Conservation (phyloP, 2,329 filamentous ascomycete genomes). For the Helicocarpus griseus region DNA sequence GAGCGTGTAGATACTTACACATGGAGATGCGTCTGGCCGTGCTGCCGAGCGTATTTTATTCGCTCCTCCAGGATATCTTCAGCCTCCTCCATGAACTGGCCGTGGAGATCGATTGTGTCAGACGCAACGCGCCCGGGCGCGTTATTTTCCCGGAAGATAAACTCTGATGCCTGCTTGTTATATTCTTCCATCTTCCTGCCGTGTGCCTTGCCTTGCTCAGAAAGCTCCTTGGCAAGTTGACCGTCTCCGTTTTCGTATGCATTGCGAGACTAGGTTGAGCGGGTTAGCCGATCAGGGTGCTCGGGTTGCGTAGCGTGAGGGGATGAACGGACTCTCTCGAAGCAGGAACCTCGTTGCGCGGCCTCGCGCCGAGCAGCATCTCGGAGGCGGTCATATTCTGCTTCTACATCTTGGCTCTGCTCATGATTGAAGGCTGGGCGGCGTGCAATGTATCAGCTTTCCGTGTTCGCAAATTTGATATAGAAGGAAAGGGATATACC, state of each 20-base stretch:
- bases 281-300: not conserved
- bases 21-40: slow-evolving; percentile 74
- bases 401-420: slow-evolving; percentile 58
- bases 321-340: slow-evolving; percentile 50
- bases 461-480: not conserved
- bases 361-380: slow-evolving; percentile 74
- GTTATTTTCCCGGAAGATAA: slow-evolving; percentile 94
- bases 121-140: slow-evolving; percentile 59
- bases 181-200: slow-evolving; percentile 76
- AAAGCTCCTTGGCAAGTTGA: slow-evolving; percentile 70
- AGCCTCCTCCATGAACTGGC: slow-evolving; percentile 89
- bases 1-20: slow-evolving; percentile 43
- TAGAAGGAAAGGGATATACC: slow-evolving; percentile 19
- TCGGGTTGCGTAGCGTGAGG: not conserved
- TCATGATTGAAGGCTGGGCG: slow-evolving; percentile 65
- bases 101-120: slow-evolving; percentile 90
- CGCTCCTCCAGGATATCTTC: slow-evolving; percentile 80
- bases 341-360: slow-evolving; percentile 65
- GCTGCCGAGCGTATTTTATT: slow-evolving; percentile 64
- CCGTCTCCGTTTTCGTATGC: slow-evolving; percentile 81
- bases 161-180: slow-evolving; percentile 85
- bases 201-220: slow-evolving; percentile 75
- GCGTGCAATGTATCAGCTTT: not conserved
- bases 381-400: slow-evolving; percentile 85
- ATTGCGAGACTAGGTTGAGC: slow-evolving; percentile 49